These are phyloP conservation scores for Lepiota brunneoincarnata DNA, from an alignment of 768 basidiomycete species.

Conservation along the genomic window DNA sequence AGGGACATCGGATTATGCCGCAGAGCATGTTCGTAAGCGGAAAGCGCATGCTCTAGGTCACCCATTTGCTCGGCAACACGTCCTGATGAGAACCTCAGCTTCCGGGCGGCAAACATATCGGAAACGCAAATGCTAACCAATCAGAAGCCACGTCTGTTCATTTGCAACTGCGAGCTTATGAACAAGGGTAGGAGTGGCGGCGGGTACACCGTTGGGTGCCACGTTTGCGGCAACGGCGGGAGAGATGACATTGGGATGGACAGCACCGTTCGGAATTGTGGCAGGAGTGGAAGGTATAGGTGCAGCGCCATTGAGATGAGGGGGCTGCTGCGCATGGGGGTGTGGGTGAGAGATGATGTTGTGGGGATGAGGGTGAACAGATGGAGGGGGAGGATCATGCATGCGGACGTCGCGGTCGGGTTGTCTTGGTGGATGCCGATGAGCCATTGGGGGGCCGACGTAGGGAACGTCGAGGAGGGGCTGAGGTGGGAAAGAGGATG, in stretches of 20 bases:
- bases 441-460: slow-evolving; percentile 19
- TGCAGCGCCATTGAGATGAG: slow-evolving; percentile 53
- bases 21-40: slow-evolving; percentile 92
- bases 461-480: slow-evolving; percentile 23
- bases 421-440: slow-evolving; percentile 17
- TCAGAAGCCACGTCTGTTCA: slow-evolving; percentile 93
- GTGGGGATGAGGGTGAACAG: slow-evolving; percentile 27
- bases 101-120: slow-evolving; percentile 7
- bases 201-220: slow-evolving; percentile 29
- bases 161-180: slow-evolving; percentile 83
- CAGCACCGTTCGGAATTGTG: slow-evolving; percentile 39
- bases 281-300: slow-evolving; percentile 44
- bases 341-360: slow-evolving; percentile 26
- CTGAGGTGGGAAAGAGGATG: slow-evolving; percentile 31
- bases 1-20: slow-evolving; percentile 93
- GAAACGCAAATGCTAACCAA: slow-evolving; percentile 51
- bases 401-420: slow-evolving; percentile 58
- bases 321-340: slow-evolving; percentile 35
- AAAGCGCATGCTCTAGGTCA: slow-evolving; percentile 88
- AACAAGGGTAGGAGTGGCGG: slow-evolving; percentile 45
- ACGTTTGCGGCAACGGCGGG: slow-evolving; percentile 40
- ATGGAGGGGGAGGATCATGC: slow-evolving; percentile 50
- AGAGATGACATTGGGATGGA: slow-evolving; percentile 40
- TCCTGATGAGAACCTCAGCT: slow-evolving; percentile 47
- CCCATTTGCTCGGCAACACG: slow-evolving; percentile 94